These are phyloP conservation scores for Salix udensis DNA, from an alignment of 345 rosid genomes.

Conservation along the genomic window DNA sequence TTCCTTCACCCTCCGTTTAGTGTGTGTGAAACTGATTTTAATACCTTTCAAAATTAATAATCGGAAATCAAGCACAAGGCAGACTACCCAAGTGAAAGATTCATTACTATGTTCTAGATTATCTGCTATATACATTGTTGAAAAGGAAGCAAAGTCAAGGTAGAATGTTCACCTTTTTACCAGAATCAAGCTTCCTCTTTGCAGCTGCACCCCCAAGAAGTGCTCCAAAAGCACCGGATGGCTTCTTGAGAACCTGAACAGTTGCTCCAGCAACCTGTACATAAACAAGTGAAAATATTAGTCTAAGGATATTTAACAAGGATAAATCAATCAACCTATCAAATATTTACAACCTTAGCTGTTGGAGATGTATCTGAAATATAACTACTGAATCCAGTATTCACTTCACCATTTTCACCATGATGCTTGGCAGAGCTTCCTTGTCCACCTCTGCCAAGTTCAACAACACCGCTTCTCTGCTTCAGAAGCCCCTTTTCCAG, in stretches of 20 bases:
- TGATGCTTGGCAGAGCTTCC: slow-evolving; percentile 13
- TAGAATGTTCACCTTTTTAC: slow-evolving; percentile 42
- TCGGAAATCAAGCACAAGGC: not conserved
- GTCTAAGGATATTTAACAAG: not conserved
- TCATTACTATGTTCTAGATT: not conserved
- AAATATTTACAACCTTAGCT: slow-evolving; percentile 33
- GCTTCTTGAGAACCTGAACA: slow-evolving; percentile 55
- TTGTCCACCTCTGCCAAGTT: slow-evolving; percentile 1
- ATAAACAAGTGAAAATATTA: slow-evolving; percentile 15
- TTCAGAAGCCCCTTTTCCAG: slow-evolving; percentile 20
- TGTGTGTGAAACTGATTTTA: not conserved
- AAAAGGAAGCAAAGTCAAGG: not conserved
- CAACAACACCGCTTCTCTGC: slow-evolving; percentile 17
- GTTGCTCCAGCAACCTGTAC: slow-evolving; percentile 50
- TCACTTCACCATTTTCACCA: slow-evolving; percentile 24
- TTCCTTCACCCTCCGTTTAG: not conserved
- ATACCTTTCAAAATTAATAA: not conserved
- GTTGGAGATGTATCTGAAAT: slow-evolving; percentile 27
- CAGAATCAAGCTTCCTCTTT: slow-evolving; percentile 43
- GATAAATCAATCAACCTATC: not conserved
- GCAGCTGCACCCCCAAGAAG: slow-evolving; percentile 39
- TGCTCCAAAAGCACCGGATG: slow-evolving; percentile 53
- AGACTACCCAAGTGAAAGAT: not conserved
- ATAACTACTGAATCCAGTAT: slow-evolving; percentile 6
- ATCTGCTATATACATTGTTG: not conserved